Percentiles rank a stretch among this genome's conserved stretches.
These are phyloP conservation scores for Pseudonitzschia delicatissima DNA, from an alignment of 108 stramenopile genomes.

Conservation along the genomic window DNA sequence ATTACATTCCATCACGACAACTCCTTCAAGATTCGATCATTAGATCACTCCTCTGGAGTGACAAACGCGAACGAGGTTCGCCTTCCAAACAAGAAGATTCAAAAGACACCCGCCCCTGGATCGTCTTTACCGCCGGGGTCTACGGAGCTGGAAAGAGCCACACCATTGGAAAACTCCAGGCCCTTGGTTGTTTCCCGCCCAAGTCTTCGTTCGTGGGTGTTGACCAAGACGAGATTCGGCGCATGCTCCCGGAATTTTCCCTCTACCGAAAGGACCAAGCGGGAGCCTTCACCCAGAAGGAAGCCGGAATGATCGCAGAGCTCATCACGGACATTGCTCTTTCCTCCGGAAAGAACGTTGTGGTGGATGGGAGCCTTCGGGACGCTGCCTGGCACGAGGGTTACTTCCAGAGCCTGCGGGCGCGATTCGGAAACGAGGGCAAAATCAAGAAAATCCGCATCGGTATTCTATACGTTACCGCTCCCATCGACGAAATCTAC, in stretches of 20 bases:
- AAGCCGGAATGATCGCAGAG: conserved; percentile 71
- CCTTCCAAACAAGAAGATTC: background rate
- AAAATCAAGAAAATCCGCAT: conserved; percentile 39
- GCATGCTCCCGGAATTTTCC: conserved; percentile 58
- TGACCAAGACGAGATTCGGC: conserved; percentile 72
- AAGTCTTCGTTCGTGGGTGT: conserved; percentile 47
- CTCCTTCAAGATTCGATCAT: conserved; percentile 50
- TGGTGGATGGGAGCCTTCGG: conserved; percentile 81
- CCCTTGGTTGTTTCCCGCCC: conserved; percentile 51
- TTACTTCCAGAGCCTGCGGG: conserved; percentile 59
- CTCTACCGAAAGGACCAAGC: conserved; percentile 43
- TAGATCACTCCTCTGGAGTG: conserved; percentile 5
- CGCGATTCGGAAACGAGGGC: background rate
- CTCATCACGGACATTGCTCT: conserved; percentile 61
- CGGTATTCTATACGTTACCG: conserved; percentile 72
- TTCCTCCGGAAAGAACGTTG: conserved; percentile 57
- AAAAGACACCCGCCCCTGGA: conserved; percentile 23
- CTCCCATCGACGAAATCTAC: conserved; percentile 51
- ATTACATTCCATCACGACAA: conserved; percentile 39
- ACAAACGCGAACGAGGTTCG: background rate
- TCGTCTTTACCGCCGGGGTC: conserved; percentile 81
- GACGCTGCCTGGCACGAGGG: conserved; percentile 74
- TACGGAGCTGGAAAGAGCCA: conserved; percentile 85
- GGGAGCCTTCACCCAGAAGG: conserved; percentile 63
- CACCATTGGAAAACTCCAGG: conserved; percentile 47